A percentile compares a stretch with the other conserved stretches of the same genome.
These are phyloP conservation scores for Puccinia coronata DNA, from an alignment of 1,284 basidiomycete species.

Conservation along the genomic window DNA sequence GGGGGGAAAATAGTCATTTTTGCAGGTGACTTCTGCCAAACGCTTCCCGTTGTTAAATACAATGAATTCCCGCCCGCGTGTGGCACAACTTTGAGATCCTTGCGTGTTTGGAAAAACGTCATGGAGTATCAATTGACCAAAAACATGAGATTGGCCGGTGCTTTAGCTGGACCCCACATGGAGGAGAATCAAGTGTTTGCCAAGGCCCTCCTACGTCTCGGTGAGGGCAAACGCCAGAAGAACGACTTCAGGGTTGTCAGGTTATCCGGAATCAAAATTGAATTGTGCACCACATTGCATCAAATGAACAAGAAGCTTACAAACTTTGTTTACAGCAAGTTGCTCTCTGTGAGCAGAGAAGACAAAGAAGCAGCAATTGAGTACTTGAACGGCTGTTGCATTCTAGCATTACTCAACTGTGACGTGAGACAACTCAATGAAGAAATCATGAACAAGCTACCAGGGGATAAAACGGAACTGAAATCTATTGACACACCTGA, in stretches of 20 bases:
- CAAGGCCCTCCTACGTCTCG: not conserved
- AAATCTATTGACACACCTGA: not conserved
- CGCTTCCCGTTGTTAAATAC: not conserved
- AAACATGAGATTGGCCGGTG: not conserved
- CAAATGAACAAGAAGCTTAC: not conserved
- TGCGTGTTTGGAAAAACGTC: not conserved
- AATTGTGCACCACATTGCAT: too few relatives aligned
- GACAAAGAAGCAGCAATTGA: not conserved
- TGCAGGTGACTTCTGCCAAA: slow-evolving; percentile 27
- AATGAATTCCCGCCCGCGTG: not conserved
- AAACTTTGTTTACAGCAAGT: not conserved
- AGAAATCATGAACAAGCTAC: not conserved
- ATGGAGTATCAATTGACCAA: not conserved
- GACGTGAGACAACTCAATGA: not conserved
- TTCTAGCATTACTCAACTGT: not conserved
- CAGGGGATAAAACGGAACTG: too few relatives aligned
- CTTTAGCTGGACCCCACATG: not conserved
- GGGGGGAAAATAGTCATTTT: not conserved
- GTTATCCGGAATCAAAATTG: too few relatives aligned
- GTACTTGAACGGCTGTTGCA: not conserved
- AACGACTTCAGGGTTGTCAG: too few relatives aligned
- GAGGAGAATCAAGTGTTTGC: not conserved
- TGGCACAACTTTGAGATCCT: not conserved
- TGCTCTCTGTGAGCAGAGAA: too few relatives aligned
- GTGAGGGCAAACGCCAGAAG: not conserved